phyloP scores from a whole-genome alignment of 1,139 yeast genomes.

The Arxiozyma heterogenica region DNA sequence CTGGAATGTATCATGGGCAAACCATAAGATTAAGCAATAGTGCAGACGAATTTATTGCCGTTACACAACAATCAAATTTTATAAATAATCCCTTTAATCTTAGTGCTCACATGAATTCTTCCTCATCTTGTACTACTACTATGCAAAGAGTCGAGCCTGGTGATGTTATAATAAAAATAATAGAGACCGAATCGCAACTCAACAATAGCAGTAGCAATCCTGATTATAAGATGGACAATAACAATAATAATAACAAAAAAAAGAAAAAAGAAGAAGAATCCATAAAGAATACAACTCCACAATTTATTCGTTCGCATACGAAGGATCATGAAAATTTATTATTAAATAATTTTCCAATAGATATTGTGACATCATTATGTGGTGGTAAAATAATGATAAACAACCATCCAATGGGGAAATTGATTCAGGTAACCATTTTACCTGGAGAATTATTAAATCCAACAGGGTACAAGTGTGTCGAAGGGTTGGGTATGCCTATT shows the following conservation, averaged over 20 bases:
- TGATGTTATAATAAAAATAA: slow-evolving; percentile 46
- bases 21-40: slow-evolving; percentile 45
- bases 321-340: slow-evolving; percentile 16
- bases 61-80: neutral
- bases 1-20: slow-evolving; percentile 47
- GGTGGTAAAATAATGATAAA: slow-evolving; percentile 25
- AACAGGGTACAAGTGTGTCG: slow-evolving; percentile 20
- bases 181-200: slow-evolving; percentile 17
- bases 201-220: slow-evolving; percentile 3
- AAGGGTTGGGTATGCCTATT: slow-evolving; percentile 26
- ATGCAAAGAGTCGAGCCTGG: slow-evolving; percentile 44
- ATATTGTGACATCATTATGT: slow-evolving; percentile 23
- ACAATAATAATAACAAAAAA: neutral
- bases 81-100: slow-evolving; percentile 35
- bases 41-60: slow-evolving; percentile 42
- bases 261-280: neutral
- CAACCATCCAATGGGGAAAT: slow-evolving; percentile 23
- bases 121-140: neutral
- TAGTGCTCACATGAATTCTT: slow-evolving; percentile 10
- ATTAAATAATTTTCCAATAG: slow-evolving; percentile 16
- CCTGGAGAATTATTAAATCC: slow-evolving; percentile 23
- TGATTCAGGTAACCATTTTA: slow-evolving; percentile 20
- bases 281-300: neutral
- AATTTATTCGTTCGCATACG: slow-evolving; percentile 8
- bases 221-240: neutral